Conservation (phyloP, 495 filamentous ascomycete genomes). For the Neurospora sp. region DNA sequence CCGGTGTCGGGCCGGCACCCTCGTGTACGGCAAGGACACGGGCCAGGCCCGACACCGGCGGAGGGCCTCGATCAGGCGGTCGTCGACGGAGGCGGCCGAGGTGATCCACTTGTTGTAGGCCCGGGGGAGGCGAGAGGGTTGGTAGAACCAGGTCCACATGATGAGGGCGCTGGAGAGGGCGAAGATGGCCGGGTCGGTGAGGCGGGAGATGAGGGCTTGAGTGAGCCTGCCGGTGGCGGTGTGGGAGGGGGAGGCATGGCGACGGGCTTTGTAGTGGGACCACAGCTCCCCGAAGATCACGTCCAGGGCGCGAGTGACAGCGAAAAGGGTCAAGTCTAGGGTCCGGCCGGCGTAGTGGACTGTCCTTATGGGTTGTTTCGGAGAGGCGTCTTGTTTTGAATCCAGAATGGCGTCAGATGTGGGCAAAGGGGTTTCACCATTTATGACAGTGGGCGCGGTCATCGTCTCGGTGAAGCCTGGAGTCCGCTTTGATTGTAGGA, state of each 20-base stretch:
- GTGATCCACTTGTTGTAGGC: slow-evolving; percentile 83
- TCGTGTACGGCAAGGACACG: too few species aligned
- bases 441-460: not conserved
- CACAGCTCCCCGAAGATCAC: slow-evolving; percentile 58
- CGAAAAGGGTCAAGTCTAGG: slow-evolving; percentile 78
- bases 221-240: slow-evolving; percentile 3
- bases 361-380: slow-evolving; percentile 12
- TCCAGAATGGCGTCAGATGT: not conserved
- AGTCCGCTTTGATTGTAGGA: slow-evolving; percentile 37
- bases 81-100: slow-evolving; percentile 68
- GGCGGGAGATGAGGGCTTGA: slow-evolving; percentile 40
- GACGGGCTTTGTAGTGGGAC: slow-evolving; percentile 35
- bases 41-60: slow-evolving; percentile 50
- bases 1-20: too few species aligned
- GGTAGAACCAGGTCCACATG: slow-evolving; percentile 89
- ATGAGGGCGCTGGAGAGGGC: slow-evolving; percentile 65
- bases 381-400: not conserved
- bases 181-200: slow-evolving; percentile 65
- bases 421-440: not conserved
- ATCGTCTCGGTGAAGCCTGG: slow-evolving; percentile 29
- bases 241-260: slow-evolving; percentile 28
- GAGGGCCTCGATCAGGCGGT: slow-evolving; percentile 64
- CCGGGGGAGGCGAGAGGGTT: slow-evolving; percentile 54
- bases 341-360: slow-evolving; percentile 59
- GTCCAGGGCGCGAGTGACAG: slow-evolving; percentile 65